Base-by-base conservation (phyloP, 2,329 filamentous ascomycete species). In the Penicillium palitans region DNA sequence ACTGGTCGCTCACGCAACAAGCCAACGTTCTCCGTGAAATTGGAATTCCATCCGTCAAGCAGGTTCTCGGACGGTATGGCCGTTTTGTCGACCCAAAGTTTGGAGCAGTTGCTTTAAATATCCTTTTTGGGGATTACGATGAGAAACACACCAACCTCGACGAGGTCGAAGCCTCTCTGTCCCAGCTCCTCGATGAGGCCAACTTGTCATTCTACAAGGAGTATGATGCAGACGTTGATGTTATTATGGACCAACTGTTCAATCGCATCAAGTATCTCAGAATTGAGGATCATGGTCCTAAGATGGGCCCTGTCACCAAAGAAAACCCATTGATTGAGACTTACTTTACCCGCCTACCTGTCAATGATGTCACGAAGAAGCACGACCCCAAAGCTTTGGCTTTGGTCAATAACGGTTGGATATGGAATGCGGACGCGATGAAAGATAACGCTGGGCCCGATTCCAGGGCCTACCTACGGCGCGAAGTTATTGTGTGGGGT, bases 401-500 rank as follows among this genome's bases (percentile, higher is more conserved):
- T 2, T 79, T 99, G 52, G 93, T 88, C 41, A 98, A 98, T 77
- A 99, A 99, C 71, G 95, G 95, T 44, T 99, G 95, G 95, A 93
- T 99, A 9, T 99, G 95, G 95, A 93, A 91, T 58, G 93, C 93
- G 6, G 96, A 98, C 76, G 93, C 95, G 1, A 84, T 98, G 76
- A 84, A 91, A 44, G 95, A 99, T 78, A 95, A 98, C 70, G 95
- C 95, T 31, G 96, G 96, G 0, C 89, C 92, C 0, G 82, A 90
- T 47, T 96, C 93, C 9, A 87, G 88, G 56, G 92, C 93, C n/a
- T 99, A 99, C 70, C 83, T 99, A n/a, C 86, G 91, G 52, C 86
- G 95, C 66, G 92, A 99, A 75, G 91, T 99, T 60, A 98, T 99
- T 66, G 90, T 97, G 31, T 99, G 95, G 95, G 93, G 93, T 15